These are phyloP conservation scores for Apiotrichum brassicae DNA, from an alignment of 1,284 basidiomycete genomes.

Conservation along the genomic window DNA sequence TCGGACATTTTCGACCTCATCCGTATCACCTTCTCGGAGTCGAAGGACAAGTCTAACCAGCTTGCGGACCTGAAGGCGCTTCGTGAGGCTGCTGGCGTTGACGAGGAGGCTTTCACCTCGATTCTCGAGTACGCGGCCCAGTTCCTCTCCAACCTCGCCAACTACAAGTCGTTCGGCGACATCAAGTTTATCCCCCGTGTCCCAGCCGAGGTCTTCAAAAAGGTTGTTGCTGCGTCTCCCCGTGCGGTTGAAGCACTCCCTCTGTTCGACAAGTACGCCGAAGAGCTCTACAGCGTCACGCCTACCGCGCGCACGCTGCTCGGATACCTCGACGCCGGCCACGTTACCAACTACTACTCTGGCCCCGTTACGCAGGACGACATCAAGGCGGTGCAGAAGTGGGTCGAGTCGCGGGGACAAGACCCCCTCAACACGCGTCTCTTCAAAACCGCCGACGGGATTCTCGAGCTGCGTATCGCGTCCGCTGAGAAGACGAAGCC, in stretches of 20 bases:
- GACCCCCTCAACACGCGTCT: slow-evolving; percentile 19
- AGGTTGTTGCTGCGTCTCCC: slow-evolving; percentile 9
- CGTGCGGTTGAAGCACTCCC: slow-evolving; percentile 6
- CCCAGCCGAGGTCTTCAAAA: slow-evolving; percentile 1
- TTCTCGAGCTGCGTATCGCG: slow-evolving; percentile 16
- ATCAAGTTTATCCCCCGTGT: slow-evolving; percentile 18
- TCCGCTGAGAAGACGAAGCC: slow-evolving; percentile 4
- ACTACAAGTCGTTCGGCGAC: slow-evolving; percentile 20
- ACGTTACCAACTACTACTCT: slow-evolving; percentile 17
- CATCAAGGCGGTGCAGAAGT: slow-evolving; percentile 15
- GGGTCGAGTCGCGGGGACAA: slow-evolving; percentile 8
- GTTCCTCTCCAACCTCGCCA: slow-evolving; percentile 17
- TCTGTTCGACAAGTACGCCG: slow-evolving; percentile 10
- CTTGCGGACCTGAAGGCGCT: slow-evolving; percentile 12
- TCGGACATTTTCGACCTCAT: slow-evolving; percentile 15
- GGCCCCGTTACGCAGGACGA: slow-evolving; percentile 13
- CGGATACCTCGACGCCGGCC: slow-evolving; percentile 16
- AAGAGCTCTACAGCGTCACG: slow-evolving; percentile 11
- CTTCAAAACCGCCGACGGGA: slow-evolving; percentile 12
- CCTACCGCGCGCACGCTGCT: slow-evolving; percentile 14
- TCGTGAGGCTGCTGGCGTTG: not conserved
- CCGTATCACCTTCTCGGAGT: slow-evolving; percentile 6
- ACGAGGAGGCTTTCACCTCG: slow-evolving; percentile 7
- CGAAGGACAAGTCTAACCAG: not conserved
- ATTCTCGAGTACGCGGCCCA: slow-evolving; percentile 15